Base-by-base conservation (phyloP, 257 asterid genomes). In the Nicotiana attenuata region DNA sequence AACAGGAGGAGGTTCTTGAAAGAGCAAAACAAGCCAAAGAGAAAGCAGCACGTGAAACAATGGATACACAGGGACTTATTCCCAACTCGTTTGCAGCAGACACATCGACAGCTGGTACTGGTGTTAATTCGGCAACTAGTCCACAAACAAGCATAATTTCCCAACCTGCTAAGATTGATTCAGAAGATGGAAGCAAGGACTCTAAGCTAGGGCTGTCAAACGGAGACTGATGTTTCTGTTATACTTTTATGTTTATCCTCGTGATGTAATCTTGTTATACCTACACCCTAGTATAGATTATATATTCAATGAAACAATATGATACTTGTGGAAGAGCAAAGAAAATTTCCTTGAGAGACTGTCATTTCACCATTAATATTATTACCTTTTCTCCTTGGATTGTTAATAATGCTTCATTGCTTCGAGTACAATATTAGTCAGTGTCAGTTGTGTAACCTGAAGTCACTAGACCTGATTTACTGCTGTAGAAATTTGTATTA, bases 1-100 rank as follows among this genome's bases (percentile, higher is more conserved):
- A 78, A 3, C 89, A 95, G 99, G 97, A 91, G 33, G 99, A 95
- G 78, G 97, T 93, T 79, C 76, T 95, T 81, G 94, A 92, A 82
- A 95, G 92, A 87, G 99, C 99, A 65, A 87, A 90, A 85, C 89
- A 88, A 63, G 98, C 93, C 73, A 93, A 92, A 83, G 95, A 91
- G 82, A 87, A 87, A 75, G 97, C 98, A 60, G 92, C 95, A 4
- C 84, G 86, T 17, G 97, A 93, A 78, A 93, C 91, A 9, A 68
- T 84, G 87, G 93, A 87, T 75, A 86, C 90, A 55, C 89, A 83
- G 65, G 93, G 92, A 22, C 84, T 84, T 14, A 76, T 78, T 65
- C 82, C 89, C 71, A 82, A 83, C 83, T 33, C 92, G 8, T 64
- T 82, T 66, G 22, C 83, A 57, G 80, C 78, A 61, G 86, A 83